These are phyloP conservation scores for Vigna mungo DNA, from an alignment of 306 rosid genomes.

Conservation along the genomic window DNA sequence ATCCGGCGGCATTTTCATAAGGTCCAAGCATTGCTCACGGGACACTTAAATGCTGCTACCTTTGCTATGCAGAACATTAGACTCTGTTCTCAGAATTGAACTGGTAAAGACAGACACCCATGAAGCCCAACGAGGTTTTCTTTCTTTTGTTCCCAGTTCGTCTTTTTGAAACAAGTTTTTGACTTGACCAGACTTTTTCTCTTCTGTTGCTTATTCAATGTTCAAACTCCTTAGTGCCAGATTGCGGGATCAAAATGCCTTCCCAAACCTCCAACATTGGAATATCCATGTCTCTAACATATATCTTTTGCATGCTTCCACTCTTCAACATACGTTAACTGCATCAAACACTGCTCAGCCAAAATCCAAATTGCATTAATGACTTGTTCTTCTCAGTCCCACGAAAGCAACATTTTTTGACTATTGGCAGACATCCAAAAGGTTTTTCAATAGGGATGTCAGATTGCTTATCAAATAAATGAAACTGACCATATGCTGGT, in stretches of 20 bases:
- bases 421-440: not conserved
- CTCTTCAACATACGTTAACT: constrained; percentile 1
- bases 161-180: constrained; percentile 32
- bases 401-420: not conserved
- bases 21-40: not conserved
- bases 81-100: constrained; percentile 10
- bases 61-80: not conserved
- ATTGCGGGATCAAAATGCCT: constrained; percentile 13
- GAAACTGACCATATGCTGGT: no score
- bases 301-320: not conserved
- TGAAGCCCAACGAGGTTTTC: no score
- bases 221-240: constrained; percentile 42
- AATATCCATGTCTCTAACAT: not conserved
- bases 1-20: constrained; percentile 33
- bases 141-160: not conserved
- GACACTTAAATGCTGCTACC: not conserved
- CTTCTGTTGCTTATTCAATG: constrained; percentile 40
- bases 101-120: not conserved
- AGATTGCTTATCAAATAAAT: no score
- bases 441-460: not conserved
- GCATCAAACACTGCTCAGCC: not conserved
- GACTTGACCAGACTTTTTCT: constrained; percentile 52
- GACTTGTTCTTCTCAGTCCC: not conserved
- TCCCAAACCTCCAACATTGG: not conserved
- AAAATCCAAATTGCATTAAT: not conserved